Evolutionary conservation across 2,329 filamentous ascomycete genomes (phyloP).

Genomic region (Trichothecium sympodiale): DNA sequence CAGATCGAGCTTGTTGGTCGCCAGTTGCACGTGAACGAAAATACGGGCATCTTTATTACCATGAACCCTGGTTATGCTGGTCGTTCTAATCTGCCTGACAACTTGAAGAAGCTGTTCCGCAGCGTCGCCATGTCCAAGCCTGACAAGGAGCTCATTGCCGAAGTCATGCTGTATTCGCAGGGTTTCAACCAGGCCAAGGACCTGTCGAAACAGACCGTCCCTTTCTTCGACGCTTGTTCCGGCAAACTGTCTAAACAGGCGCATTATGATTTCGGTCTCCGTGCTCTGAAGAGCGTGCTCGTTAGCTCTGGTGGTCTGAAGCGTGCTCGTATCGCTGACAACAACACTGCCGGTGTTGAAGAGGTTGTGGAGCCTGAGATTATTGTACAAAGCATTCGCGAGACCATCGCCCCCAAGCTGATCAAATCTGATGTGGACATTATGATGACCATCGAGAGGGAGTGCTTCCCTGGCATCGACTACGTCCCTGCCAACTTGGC

Average conservation of each 20-base stretch:
- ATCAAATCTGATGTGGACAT: conserved; percentile 85
- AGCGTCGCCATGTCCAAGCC: conserved; percentile 99
- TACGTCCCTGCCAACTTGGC: conserved; percentile 85
- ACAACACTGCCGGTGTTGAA: conserved; percentile 50
- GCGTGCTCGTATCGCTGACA: conserved; percentile 59
- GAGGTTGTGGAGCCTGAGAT: conserved; percentile 88
- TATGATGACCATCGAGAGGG: conserved; percentile 71
- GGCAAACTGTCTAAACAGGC: conserved; percentile 82
- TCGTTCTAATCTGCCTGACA: conserved; percentile 94
- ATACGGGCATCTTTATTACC: conserved; percentile 98
- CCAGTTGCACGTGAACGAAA: conserved; percentile 77
- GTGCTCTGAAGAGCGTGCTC: conserved; percentile 95
- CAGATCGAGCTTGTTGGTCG: conserved; percentile 93
- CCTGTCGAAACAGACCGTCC: conserved; percentile 89
- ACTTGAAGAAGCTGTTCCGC: conserved; percentile 98
- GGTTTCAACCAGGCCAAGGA: conserved; percentile 95
- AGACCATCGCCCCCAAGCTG: conserved; percentile 96
- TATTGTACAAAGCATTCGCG: conserved; percentile 93
- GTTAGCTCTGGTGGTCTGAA: conserved; percentile 96
- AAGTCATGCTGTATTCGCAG: conserved; percentile 99
- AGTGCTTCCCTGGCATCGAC: conserved; percentile 84
- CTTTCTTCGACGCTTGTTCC: conserved; percentile 92
- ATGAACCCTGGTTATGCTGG: conserved; percentile 99
- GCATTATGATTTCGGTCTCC: conserved; percentile 96
- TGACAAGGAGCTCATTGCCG: conserved; percentile 97